Base-by-base conservation (phyloP, 1,284 basidiomycete species). In the Chiua sp. region DNA sequence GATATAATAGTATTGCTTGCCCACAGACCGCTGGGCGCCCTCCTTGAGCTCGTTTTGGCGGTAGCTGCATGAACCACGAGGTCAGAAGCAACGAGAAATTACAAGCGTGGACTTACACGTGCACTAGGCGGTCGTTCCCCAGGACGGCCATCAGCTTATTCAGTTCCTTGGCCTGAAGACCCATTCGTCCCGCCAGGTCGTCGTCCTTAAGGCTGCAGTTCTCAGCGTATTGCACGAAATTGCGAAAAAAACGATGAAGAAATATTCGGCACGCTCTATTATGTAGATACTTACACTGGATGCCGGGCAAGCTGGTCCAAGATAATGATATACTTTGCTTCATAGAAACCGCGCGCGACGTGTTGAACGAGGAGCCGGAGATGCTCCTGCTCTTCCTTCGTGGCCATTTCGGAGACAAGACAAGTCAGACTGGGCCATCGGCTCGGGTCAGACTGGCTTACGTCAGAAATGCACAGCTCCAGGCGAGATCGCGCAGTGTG, bases 331-430 rank as follows among this genome's bases (percentile, higher is more conserved):
- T 87, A 96, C 70, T 92, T 92, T 60, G 93, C 85, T 75, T 98
- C 95, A 80, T 98, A 99, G 78, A 99, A 98, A 39, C 93, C 88
- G 68, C 97, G 88, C 35, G 91, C 88, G 70, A 98, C 94, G 79
- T 94, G 90, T 76, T 98, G 95, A 62, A 97, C 92, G 66, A 99
- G 88, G 60, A 90, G 82, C 71, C 86, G 87, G 60, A 92, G 84
- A 6, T 80, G 84, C 73, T 91, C 90, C 78, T 88, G 86, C 68
- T 91, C 88, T 72, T 91, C 89, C 72, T 87, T 87, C 51, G 83
- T 88, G 57, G 87, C 81, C 87, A 90, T 89, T 61, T n/a, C n/a
- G n/a, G n/a, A n/a, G n/a, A n/a, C n/a, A n/a, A n/a, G n/a, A n/a
- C n/a, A n/a, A n/a, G n/a, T n/a, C n/a, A n/a, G n/a, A n/a, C n/a